phyloP scores from a whole-genome alignment of 2,329 filamentous ascomycete species.

The Fusarium subglutinans region DNA sequence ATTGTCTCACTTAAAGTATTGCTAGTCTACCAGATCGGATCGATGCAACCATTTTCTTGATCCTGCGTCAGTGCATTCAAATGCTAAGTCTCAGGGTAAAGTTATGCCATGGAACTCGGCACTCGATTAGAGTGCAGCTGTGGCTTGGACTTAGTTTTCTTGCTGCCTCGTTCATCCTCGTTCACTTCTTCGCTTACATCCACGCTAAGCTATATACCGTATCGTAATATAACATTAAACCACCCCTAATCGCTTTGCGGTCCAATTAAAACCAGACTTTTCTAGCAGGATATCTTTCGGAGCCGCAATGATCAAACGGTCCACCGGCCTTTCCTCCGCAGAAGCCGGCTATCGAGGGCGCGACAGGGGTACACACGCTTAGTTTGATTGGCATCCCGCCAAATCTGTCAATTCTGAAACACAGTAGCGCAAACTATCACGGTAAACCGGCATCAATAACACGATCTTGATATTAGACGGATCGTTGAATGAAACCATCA shows the following conservation, averaged over 20 bases:
- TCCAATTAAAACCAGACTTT: background rate
- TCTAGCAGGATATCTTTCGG: background rate
- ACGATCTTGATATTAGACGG: background rate
- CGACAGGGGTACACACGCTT: background rate
- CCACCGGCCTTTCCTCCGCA: background rate
- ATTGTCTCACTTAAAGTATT: background rate
- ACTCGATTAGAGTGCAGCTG: background rate
- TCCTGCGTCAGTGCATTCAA: background rate
- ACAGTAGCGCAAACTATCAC: background rate
- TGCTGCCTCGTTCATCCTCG: background rate
- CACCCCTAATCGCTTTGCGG: background rate
- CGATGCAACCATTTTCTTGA: background rate
- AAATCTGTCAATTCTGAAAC: background rate
- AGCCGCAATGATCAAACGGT: background rate
- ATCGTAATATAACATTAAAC: background rate
- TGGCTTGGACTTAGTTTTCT: background rate
- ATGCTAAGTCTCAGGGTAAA: background rate
- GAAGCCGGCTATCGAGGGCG: background rate
- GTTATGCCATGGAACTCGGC: background rate
- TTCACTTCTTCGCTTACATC: background rate
- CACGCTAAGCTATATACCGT: background rate
- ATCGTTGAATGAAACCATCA: background rate
- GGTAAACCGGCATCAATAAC: slow-evolving; percentile 4
- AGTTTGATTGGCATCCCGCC: background rate
- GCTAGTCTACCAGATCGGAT: background rate